Percentiles rank a stretch among this genome's conserved stretches.
These are phyloP conservation scores for Kentomonas sorsogonicus DNA, from an alignment of 208 protist genomes.

Conservation along the genomic window DNA sequence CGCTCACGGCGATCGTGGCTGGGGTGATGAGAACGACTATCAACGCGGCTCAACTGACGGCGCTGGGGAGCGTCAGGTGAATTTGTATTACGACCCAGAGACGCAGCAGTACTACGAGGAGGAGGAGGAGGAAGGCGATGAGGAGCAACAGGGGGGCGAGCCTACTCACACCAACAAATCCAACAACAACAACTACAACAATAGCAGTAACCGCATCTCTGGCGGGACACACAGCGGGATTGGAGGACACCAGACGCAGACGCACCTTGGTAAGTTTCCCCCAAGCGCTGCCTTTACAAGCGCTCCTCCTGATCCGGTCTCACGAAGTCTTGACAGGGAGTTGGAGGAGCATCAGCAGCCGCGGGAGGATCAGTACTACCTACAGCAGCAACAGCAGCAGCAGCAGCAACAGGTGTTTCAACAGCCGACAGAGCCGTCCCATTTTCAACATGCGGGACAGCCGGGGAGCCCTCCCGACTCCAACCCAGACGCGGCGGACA, in stretches of 20 bases:
- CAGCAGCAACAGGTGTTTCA: slow-evolving; percentile 6
- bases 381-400: not conserved
- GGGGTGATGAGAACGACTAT: too few species aligned
- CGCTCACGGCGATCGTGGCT: too few species aligned
- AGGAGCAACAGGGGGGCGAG: not conserved
- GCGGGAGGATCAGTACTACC: too few species aligned
- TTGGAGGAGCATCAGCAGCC: too few species aligned
- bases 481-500: not conserved
- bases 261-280: too few species aligned
- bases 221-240: too few species aligned
- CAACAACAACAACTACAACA: too few species aligned
- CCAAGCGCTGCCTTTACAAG: too few species aligned
- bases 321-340: too few species aligned
- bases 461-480: not conserved
- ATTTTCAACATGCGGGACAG: slow-evolving; percentile 1
- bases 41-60: not conserved
- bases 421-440: not conserved
- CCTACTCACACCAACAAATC: not conserved
- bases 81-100: not conserved
- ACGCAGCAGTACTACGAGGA: not conserved
- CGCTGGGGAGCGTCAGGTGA: slow-evolving; percentile 6
- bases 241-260: too few species aligned
- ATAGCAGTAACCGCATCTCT: too few species aligned
- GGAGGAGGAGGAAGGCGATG: slow-evolving; percentile 3
- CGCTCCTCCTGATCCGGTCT: too few species aligned